Evolutionary conservation across 176 grass and related monocot genomes (phyloP).

Genomic region (Oryza coarctata): DNA sequence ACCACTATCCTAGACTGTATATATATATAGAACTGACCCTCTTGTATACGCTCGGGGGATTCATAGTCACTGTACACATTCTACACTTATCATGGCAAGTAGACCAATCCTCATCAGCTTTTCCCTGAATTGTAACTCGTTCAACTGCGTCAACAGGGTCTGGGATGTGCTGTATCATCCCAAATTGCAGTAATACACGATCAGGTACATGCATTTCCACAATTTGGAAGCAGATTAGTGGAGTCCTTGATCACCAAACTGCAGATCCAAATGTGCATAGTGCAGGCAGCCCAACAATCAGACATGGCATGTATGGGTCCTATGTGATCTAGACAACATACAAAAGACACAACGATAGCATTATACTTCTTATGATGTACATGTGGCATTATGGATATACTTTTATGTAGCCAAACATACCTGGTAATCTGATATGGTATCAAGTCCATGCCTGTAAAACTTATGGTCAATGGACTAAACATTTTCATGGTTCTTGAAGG

Average conservation of each 20-base stretch:
- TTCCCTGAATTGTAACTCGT: conserved; percentile 51
- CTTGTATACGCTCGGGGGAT: too few relatives aligned
- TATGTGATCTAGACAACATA: conserved; percentile 41
- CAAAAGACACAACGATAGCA: background rate
- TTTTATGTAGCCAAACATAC: conserved; percentile 28
- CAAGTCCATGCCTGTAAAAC: conserved; percentile 48
- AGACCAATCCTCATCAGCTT: conserved; percentile 52
- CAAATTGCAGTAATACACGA: conserved; percentile 47
- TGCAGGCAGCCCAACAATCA: conserved; percentile 30
- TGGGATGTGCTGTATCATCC: conserved; percentile 54
- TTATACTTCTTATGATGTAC: background rate
- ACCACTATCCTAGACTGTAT: too few relatives aligned
- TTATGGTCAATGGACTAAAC: conserved; percentile 38
- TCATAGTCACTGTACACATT: too few relatives aligned
- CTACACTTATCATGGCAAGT: conserved; percentile 46
- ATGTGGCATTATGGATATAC: background rate
- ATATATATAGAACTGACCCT: too few relatives aligned
- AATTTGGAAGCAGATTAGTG: conserved; percentile 54
- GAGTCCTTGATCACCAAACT: conserved; percentile 40
- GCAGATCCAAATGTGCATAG: conserved; percentile 38
- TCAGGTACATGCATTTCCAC: conserved; percentile 58
- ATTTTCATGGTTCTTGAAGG: conserved; percentile 50
- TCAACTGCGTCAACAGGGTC: conserved; percentile 38
- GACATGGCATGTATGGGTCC: conserved; percentile 43
- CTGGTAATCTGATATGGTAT: conserved; percentile 44